Evolutionary conservation across 73 alveolate species (phyloP).

Genomic region (Tetrahymena thermophila): DNA sequence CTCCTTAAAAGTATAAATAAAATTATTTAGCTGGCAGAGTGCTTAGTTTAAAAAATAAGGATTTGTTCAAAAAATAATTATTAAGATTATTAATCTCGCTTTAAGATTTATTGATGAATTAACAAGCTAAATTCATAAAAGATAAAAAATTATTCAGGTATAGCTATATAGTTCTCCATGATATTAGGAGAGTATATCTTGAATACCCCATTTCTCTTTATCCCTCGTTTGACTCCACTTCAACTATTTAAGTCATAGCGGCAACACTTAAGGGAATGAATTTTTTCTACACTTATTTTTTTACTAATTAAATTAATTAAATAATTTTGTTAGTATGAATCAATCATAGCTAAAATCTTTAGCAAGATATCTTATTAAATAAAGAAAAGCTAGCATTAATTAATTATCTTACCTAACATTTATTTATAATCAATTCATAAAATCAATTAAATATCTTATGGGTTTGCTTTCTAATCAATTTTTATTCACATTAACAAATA

Average conservation of each 20-base stretch:
- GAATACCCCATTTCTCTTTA: not conserved
- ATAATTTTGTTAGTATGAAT: not conserved
- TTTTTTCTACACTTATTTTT: not conserved
- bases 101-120: not conserved
- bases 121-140: not conserved
- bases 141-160: not conserved
- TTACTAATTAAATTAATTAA: no score
- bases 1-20: no score
- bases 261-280: not conserved
- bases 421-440: not conserved
- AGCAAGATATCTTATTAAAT: not conserved
- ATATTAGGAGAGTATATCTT: not conserved
- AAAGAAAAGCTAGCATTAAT: not conserved
- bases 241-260: not conserved
- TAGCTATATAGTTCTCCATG: not conserved
- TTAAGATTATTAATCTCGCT: no score
- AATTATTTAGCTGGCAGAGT: no score
- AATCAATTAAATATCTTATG: not conserved
- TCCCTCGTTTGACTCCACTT: slow-evolving; percentile 2
- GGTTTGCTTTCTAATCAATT: not conserved
- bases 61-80: no score
- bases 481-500: not conserved
- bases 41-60: not conserved
- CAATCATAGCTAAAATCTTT: not conserved
- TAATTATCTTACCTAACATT: not conserved